These are phyloP conservation scores for Ophiostoma novo-ulmi DNA, from an alignment of 2,329 filamentous ascomycete genomes.

Conservation along the genomic window DNA sequence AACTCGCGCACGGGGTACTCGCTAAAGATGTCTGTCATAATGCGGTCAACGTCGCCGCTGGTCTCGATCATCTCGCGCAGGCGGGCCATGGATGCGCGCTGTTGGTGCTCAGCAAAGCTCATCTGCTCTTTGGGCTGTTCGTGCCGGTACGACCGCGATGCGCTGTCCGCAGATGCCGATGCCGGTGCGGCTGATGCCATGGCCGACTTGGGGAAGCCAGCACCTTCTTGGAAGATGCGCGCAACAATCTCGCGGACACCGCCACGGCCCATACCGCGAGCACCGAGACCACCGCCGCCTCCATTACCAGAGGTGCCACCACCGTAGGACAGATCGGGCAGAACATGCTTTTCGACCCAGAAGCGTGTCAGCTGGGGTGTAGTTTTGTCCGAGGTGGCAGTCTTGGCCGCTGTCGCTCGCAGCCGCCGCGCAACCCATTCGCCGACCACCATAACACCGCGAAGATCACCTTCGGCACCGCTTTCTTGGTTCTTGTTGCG, in stretches of 20 bases:
- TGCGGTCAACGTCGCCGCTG: conserved; percentile 70
- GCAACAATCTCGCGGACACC: conserved; percentile 68
- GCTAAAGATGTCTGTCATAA: conserved; percentile 77
- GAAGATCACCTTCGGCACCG: conserved; percentile 66
- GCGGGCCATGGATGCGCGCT: conserved; percentile 66
- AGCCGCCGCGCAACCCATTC: conserved; percentile 79
- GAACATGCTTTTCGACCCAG: conserved; percentile 70
- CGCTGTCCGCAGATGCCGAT: conserved; percentile 26
- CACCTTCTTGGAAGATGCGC: conserved; percentile 73
- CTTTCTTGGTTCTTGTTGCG: conserved; percentile 57
- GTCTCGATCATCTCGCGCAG: conserved; percentile 73
- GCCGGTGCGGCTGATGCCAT: conserved; percentile 30
- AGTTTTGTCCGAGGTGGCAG: conserved; percentile 33
- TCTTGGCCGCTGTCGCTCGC: conserved; percentile 41
- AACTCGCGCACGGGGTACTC: conserved; percentile 82
- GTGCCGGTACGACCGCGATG: conserved; percentile 44
- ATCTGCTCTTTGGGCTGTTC: conserved; percentile 57
- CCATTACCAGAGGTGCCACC: conserved; percentile 36
- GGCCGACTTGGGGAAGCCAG: conserved; percentile 56
- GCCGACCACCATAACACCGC: conserved; percentile 78
- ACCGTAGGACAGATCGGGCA: conserved; percentile 62
- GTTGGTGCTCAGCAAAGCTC: conserved; percentile 66
- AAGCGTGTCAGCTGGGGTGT: conserved; percentile 58
- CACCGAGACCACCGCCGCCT: conserved; percentile 57
- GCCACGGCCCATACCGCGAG: conserved; percentile 66